Conservation (phyloP, 2,329 filamentous ascomycete species). For the Orbilia javanica region DNA sequence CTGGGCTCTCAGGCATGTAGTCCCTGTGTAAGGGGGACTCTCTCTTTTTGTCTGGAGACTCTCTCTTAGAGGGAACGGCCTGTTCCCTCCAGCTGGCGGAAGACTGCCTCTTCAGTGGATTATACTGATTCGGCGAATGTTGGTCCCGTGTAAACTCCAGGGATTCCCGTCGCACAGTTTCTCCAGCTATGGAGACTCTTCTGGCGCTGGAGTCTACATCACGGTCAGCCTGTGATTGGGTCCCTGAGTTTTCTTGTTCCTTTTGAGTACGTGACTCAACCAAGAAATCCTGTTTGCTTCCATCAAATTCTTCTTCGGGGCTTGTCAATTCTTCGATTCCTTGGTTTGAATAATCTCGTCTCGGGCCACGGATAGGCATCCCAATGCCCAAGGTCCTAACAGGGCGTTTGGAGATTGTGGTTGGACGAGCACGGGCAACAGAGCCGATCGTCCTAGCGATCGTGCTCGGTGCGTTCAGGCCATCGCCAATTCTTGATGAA, state of each 20-base stretch:
- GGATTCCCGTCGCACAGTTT: constrained; percentile 29
- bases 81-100: constrained; percentile 57
- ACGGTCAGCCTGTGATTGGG: constrained; percentile 26
- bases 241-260: constrained; percentile 29
- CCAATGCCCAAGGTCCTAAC: constrained; percentile 47
- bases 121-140: constrained; percentile 55
- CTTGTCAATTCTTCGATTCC: constrained; percentile 34
- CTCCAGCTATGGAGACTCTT: constrained; percentile 24
- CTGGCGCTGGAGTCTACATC: constrained; percentile 17
- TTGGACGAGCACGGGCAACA: constrained; percentile 39
- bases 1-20: constrained; percentile 44
- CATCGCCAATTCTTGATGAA: constrained; percentile 32
- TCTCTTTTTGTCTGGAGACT: constrained; percentile 49
- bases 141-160: constrained; percentile 49
- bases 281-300: constrained; percentile 48
- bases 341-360: constrained; percentile 38
- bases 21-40: constrained; percentile 37
- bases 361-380: constrained; percentile 58
- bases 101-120: constrained; percentile 56
- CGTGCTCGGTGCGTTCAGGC: constrained; percentile 43
- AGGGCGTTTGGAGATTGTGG: constrained; percentile 49
- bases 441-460: constrained; percentile 47
- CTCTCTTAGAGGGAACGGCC: constrained; percentile 52
- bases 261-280: constrained; percentile 44
- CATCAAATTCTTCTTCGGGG: constrained; percentile 41